A percentile compares a stretch with the other conserved stretches of the same genome.
phyloP scores from a whole-genome alignment of 805 yeast species.

The Teunomyces aglyptinius region DNA sequence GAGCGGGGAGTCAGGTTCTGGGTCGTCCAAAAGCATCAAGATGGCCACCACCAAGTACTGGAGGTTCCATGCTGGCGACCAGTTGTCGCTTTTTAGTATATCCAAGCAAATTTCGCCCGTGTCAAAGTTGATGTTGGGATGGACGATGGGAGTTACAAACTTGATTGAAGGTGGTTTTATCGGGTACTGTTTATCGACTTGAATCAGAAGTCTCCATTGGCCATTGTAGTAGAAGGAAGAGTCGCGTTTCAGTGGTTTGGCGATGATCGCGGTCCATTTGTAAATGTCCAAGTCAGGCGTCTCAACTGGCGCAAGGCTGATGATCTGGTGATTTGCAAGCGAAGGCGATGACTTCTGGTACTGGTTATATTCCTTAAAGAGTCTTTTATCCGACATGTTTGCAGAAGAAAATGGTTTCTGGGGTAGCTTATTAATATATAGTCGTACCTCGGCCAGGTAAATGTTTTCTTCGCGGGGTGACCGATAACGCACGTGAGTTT shows the following conservation, averaged over 20 bases:
- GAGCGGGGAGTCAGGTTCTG: conserved; percentile 71
- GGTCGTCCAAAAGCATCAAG: conserved; percentile 54
- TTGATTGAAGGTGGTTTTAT: conserved; percentile 53
- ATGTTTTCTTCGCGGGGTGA: background rate
- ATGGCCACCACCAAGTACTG: conserved; percentile 56
- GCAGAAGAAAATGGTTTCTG: background rate
- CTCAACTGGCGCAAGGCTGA: conserved; percentile 44
- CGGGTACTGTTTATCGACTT: conserved; percentile 53
- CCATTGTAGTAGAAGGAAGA: conserved; percentile 53
- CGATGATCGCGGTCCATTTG: conserved; percentile 51
- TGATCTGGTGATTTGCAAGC: conserved; percentile 35
- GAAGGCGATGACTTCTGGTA: conserved; percentile 27
- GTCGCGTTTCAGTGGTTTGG: conserved; percentile 44
- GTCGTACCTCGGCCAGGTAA: background rate
- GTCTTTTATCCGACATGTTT: conserved; percentile 42
- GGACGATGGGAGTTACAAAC: conserved; percentile 44
- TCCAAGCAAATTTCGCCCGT: conserved; percentile 74
- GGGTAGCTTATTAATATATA: background rate
- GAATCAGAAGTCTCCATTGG: conserved; percentile 49
- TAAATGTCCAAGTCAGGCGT: conserved; percentile 40
- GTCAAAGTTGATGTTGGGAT: conserved; percentile 38
- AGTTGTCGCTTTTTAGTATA: conserved; percentile 51
- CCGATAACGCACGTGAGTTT: conserved; percentile 1
- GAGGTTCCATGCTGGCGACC: conserved; percentile 78
- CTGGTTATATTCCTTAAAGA: conserved; percentile 38